These are phyloP conservation scores for Rhynchosporium secalis DNA, from an alignment of 2,329 filamentous ascomycete genomes.

Conservation along the genomic window DNA sequence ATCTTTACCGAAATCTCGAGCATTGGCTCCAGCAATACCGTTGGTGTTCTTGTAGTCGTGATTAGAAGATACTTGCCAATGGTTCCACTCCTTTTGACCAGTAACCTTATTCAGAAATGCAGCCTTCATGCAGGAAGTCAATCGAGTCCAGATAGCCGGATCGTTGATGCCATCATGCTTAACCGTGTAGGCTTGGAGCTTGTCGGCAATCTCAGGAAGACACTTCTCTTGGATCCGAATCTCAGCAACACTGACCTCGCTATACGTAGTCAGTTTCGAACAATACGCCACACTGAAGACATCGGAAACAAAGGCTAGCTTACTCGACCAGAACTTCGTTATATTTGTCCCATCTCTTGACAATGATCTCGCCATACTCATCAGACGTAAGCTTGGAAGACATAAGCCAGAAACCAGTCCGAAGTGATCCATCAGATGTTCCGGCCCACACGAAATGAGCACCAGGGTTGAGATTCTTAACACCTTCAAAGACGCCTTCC, in stretches of 20 bases:
- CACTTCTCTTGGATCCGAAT: slow-evolving; percentile 47
- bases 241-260: slow-evolving; percentile 47
- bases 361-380: slow-evolving; percentile 41
- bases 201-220: slow-evolving; percentile 33
- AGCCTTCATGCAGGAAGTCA: slow-evolving; percentile 52
- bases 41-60: slow-evolving; percentile 46
- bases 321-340: slow-evolving; percentile 53
- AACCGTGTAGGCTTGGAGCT: slow-evolving; percentile 32
- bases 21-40: slow-evolving; percentile 25
- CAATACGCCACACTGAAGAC: background rate
- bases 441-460: slow-evolving; percentile 62
- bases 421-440: slow-evolving; percentile 48
- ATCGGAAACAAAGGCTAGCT: background rate
- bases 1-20: slow-evolving; percentile 43
- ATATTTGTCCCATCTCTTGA: slow-evolving; percentile 57
- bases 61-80: slow-evolving; percentile 55
- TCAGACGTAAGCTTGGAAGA: slow-evolving; percentile 29
- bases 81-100: slow-evolving; percentile 42
- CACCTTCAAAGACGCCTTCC: slow-evolving; percentile 51
- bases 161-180: slow-evolving; percentile 26
- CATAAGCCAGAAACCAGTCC: slow-evolving; percentile 59
- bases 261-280: slow-evolving; percentile 13
- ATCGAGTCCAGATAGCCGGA: slow-evolving; percentile 50
- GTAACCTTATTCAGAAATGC: slow-evolving; percentile 50
- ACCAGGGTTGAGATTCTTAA: slow-evolving; percentile 56